Evolutionary conservation across 169 alveolate genomes (phyloP), one percentile per base, ranked within the genome.

Genomic region (Plasmodium relictum): DNA sequence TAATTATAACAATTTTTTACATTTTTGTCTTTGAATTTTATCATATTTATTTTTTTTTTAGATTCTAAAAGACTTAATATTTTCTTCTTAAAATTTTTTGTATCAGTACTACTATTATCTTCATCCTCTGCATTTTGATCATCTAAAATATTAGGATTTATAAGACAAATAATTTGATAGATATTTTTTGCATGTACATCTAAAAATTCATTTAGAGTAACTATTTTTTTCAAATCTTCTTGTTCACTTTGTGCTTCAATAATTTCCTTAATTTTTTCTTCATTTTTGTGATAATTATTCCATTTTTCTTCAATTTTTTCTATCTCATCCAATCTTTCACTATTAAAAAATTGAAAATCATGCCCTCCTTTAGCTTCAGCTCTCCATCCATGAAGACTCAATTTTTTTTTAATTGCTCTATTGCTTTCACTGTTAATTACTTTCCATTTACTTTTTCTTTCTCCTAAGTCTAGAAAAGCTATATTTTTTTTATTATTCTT

Each of bases 331-430:
- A 88, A 85, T 74, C 68, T 78, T 41, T 56, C 95, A 26, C 50
- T 70, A 76, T 96, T 96, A 88, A 96, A 97, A 94, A 97, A 97
- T 91, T 97, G 98, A 87, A 96, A 97, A 44, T 94, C 97, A 89
- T 96, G 97, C 6, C 99, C 99, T 3, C 99, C 99, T 26, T 96
- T 96, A 1, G 95, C 97, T 37, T 91, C 88, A 14, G 97, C 97
- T 85, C 96, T 95, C 99, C 99, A 97, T 39, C 99, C 99, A 61
- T 88, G 96, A 70, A 96, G 69, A 48, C 41, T 74, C 72, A 61
- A 42, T 73, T 85, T 73, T 59, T 74, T 69, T 31, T 72, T 83
- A 52, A 70, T 69, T 14, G 76, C 73, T 88, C 92, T 92, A 59
- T 86, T 88, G 18, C 73, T 6, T 59, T 93, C 90, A 12, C 80